Evolutionary conservation across 192 early-diverging fungal species (phyloP), one percentile per base, ranked within the genome.

Genomic region (Coemansia sp.): DNA sequence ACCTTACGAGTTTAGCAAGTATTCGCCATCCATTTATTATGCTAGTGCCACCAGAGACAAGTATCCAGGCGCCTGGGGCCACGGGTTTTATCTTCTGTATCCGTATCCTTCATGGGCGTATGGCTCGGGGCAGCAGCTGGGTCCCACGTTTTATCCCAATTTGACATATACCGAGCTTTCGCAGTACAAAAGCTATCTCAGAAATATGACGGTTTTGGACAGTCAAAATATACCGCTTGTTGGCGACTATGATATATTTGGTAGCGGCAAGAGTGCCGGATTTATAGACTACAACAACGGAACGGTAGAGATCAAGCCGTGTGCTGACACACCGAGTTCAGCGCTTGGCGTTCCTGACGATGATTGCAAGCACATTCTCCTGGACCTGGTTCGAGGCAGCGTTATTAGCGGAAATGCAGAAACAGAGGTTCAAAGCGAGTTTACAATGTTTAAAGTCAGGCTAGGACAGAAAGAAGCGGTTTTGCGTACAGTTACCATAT

Each of bases 71-170:
- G 78, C 78, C 0, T 81, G 78, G 78, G 78, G 78, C 3, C 75
- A 81, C 51, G 79, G 79, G 8, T 81, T 64, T 35, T 81, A 81
- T 39, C 74, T 74, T 0, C 62, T 81, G 11, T 81, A 67, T 45
- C 79, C 79, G 12, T 81, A 81, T 32, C 79, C 79, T 11, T 73
- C 52, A 37, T 81, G 79, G 79, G 79, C 79, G 18, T 81, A 81
- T 43, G 79, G 74, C 9, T 38, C 37, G 6, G 79, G 79, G 18
- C 32, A 8, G 9, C 75, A 34, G 45, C 5, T 58, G 2, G 71
- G 68, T 12, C 53, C 74, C 4, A 52, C 71, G 18, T 81, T 76
- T 41, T 34, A 62, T 9, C 35, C n/a, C 14, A 55, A 57, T 37
- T 18, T 37, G 35, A 64, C 68, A 14, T 59, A 55, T 45, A 39